Evolutionary conservation across 352 stramenopile species (phyloP), one percentile per base, ranked within the genome.

Genomic region (Pythium volutum): DNA sequence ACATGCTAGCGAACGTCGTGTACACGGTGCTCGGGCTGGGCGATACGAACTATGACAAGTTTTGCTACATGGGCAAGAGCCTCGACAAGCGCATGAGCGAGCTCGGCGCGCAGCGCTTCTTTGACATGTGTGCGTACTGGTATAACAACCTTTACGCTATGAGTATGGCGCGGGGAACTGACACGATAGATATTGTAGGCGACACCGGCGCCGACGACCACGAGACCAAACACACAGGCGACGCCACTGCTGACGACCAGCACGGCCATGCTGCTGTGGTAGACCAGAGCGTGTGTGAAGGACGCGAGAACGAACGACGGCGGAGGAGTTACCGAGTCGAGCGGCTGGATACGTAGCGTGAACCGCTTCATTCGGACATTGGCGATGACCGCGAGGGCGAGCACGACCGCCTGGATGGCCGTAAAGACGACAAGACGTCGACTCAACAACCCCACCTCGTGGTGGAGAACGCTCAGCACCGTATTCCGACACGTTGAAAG

Each of bases 31-130:
- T 99, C 6, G 96, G 70, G 9, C 75, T 99, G 7, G 96, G 96
- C 25, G 96, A 99, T 73, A 98, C 95, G 41, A 99, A 99, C 76
- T 99, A 99, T 69, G 92, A 98, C 79, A 87, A 97, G 70, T 98
- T 98, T 59, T 98, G 80, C 71, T 89, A 93, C 48, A 88, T 88
- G 63, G 93, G 87, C 23, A 97, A 97, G 59, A 71, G 81, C 31
- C 82, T 98, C 26, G 88, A 98, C 74, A 88, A 87, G 49, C 84
- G 91, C 49, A 83, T 98, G 45, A 36, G 55, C 10, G 91, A 98
- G 52, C 70, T 98, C 8, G 91, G 96, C 25, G 96, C 80, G 4
- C 78, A 76, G 31, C 75, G 84, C 6, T 91, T 96, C 52, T 88
- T 90, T 33, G 65, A 75, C 27, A 78, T 87, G 62, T 71, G 81